Base-by-base conservation (phyloP, 169 alveolate species). In the Eimeria mitis region DNA sequence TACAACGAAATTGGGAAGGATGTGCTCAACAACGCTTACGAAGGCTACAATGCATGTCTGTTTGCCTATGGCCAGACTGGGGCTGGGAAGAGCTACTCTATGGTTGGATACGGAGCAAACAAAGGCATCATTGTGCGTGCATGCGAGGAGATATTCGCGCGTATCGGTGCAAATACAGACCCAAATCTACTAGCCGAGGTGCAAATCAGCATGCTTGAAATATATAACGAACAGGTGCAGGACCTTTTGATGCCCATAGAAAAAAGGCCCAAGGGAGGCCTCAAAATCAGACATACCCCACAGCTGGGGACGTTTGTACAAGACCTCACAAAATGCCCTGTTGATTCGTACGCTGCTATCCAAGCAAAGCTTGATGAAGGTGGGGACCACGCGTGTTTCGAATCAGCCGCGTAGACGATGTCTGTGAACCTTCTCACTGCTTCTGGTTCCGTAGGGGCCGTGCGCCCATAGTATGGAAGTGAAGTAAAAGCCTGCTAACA, bases 41-140 rank as follows among this genome's bases (percentile, higher is more conserved):
- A 98, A 71, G 99, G 99, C 56, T 99, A 98, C 96, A 99, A 99
- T 96, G 98, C 99, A 89, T 98, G 99, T 89, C 97, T 98, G 49
- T 99, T 99, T 95, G 99, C 99, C 16, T 99, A 99, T 65, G 97
- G 95, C 75, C 97, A 97, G 81, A 97, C 98, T 56, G 99, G 99
- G 8, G 89, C 99, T 31, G 99, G 99, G 31, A 99, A 99, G 97
- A 97, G 99, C 84, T 99, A 99, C 95, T 97, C 99, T 11, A 98
- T 99, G 99, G 99, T 99, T 44, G 99, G 99, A 42, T 98, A 99
- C 96, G 99, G 99, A 31, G 98, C 98, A n/a, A 99, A 99, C 97
- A 98, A 98, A 76, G 99, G 99, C 65, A 98, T 99, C 54, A 99
- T 99, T 25, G 99, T 99, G 37, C 97, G 98, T 23, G 98, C 99